phyloP scores from a whole-genome alignment of 371 early-diverging fungal genomes.

The Catenaria anguillulae region DNA sequence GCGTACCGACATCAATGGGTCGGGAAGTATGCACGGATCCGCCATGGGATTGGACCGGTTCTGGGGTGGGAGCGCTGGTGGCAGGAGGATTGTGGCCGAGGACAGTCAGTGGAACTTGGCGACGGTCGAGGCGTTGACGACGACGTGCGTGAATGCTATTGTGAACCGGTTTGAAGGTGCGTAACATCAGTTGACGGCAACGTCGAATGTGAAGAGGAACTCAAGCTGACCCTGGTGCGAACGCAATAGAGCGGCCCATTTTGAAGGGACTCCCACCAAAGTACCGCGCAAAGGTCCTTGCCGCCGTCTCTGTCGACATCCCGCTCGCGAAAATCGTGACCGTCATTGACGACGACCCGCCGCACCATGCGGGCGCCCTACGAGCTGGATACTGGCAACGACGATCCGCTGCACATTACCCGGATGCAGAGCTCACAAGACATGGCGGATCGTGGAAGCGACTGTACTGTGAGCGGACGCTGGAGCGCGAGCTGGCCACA shows the following conservation, averaged over 20 bases:
- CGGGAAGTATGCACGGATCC: too few relatives aligned
- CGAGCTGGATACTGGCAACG: conserved; percentile 3
- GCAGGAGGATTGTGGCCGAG: conserved; percentile 5
- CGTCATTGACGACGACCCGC: background rate
- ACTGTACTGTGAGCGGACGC: background rate
- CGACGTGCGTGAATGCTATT: conserved; percentile 1
- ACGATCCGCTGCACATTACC: background rate
- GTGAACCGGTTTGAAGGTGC: background rate
- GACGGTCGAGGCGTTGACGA: conserved; percentile 1
- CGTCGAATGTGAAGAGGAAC: background rate
- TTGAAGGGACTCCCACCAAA: background rate
- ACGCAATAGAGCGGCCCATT: background rate
- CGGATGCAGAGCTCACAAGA: background rate
- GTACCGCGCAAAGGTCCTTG: background rate
- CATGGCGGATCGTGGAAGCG: conserved; percentile 3
- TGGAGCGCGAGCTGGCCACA: background rate
- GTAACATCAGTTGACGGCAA: background rate
- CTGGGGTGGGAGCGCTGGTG: too few relatives aligned
- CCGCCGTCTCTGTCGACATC: background rate
- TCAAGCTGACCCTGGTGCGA: too few relatives aligned
- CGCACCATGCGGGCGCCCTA: background rate
- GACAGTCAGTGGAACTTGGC: background rate
- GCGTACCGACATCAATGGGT: background rate
- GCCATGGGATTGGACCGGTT: too few relatives aligned
- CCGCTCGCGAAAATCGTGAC: background rate